Percentiles rank a stretch among this genome's conserved stretches.
Conservation (phyloP, 352 stramenopile species). For the Pythium coloratum region DNA sequence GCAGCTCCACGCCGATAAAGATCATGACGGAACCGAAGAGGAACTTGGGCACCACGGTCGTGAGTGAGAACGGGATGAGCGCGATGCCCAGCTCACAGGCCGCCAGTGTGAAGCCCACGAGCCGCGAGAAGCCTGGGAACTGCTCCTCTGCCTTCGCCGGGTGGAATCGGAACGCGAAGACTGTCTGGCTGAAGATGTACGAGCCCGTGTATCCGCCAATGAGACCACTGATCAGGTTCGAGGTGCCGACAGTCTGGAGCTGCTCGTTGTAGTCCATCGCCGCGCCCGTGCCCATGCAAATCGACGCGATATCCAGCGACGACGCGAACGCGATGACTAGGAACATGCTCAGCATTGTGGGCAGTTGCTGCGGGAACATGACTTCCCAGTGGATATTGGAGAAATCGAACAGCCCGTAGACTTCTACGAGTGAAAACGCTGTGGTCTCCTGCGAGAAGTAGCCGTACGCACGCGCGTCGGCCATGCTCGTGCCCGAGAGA, state of each 20-base stretch:
- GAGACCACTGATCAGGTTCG: conserved; percentile 89
- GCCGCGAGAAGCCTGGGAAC: conserved; percentile 51
- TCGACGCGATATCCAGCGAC: conserved; percentile 94
- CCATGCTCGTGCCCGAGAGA: conserved; percentile 65
- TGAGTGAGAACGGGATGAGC: conserved; percentile 87
- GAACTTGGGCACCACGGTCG: conserved; percentile 93
- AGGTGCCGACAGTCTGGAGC: conserved; percentile 92
- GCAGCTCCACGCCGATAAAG: conserved; percentile 95
- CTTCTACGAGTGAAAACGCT: conserved; percentile 37
- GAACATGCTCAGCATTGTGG: conserved; percentile 90
- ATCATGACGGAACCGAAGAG: conserved; percentile 97
- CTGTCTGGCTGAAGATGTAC: conserved; percentile 95
- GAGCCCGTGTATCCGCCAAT: conserved; percentile 84
- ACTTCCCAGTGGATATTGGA: conserved; percentile 72
- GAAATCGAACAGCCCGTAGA: conserved; percentile 75
- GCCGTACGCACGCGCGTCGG: conserved; percentile 84
- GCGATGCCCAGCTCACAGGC: conserved; percentile 59
- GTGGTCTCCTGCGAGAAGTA: conserved; percentile 69
- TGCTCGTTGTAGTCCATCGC: conserved; percentile 94
- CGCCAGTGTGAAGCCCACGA: conserved; percentile 64
- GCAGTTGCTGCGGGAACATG: conserved; percentile 66
- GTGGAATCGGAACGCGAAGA: conserved; percentile 82
- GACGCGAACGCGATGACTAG: conserved; percentile 95
- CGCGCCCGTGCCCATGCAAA: conserved; percentile 92
- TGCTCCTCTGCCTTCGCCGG: conserved; percentile 37